Evolutionary conservation across 768 basidiomycete species (phyloP), one percentile per base, ranked within the genome.

Genomic region (Polyporus arcularius): DNA sequence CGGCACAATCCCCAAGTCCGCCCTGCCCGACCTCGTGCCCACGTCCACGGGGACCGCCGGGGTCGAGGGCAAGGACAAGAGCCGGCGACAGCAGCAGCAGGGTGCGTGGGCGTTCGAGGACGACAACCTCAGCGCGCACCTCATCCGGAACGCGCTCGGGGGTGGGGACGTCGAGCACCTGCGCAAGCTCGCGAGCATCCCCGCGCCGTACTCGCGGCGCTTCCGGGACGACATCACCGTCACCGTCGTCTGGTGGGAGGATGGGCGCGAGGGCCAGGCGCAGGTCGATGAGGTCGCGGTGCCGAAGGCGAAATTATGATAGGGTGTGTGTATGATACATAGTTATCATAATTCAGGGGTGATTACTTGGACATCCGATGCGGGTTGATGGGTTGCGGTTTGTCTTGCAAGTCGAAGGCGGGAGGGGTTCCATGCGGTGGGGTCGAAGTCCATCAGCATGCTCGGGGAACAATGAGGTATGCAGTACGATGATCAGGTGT

Each of bases 81-180:
- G 51, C 53, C 72, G 65, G 50, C 72, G 73, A 54, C 67, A 63
- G 26, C 67, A 67, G 10, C 70, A 63, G 42, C 69, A 79, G 21
- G 85, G 85, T 14, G 78, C 80, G 10, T 94, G 92, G 92, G 81
- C 83, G 8, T 96, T 96, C 66, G 82, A 79, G 50, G 92, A 95
- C 68, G 86, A 87, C 16, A 90, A 94, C 66, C 69, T 91, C 57
- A 82, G 88, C 61, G 85, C 89, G 41, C 94, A 96, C 73, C 76
- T 96, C 16, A 92, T 96, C 58, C 81, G 94, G 62, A 96, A 96
- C 69, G 92, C 94, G n/a, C 85, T 95, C 60, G 92, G 92, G n/a
- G 93, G 94, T 32, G 90, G 84, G 2, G 83, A 95, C 68, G 78
- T 82, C 55, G 69, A 58, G 49, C 73, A 74, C 52, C 78, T 96